A percentile compares a stretch with the other conserved stretches of the same genome.
phyloP scores from a whole-genome alignment of 2,329 filamentous ascomycete species.

The Fusarium falciforme region DNA sequence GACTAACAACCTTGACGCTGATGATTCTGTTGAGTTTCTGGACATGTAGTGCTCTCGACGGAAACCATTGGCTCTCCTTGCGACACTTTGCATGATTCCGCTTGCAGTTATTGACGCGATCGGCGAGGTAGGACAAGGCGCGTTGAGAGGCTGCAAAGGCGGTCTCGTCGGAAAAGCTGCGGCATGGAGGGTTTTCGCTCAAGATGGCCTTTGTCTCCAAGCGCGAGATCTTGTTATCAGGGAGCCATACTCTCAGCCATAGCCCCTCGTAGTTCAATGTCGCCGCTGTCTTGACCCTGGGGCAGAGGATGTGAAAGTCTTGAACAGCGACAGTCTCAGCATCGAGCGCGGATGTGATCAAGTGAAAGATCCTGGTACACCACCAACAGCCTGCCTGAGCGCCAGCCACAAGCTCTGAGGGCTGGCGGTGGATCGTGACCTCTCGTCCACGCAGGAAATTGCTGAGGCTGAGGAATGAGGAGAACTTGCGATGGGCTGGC shows the following conservation, averaged over 20 bases:
- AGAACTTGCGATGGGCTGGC: not conserved
- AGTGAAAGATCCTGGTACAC: not conserved
- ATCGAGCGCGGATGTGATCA: not conserved
- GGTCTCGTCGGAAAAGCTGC: not conserved
- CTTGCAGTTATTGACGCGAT: not conserved
- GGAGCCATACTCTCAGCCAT: not conserved
- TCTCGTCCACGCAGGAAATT: not conserved
- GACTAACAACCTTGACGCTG: not conserved
- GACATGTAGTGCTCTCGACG: not conserved
- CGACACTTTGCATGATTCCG: not conserved
- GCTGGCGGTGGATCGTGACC: not conserved
- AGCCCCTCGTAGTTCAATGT: not conserved
- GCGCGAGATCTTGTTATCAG: not conserved
- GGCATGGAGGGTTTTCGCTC: not conserved
- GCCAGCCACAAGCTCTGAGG: not conserved
- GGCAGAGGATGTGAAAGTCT: not conserved
- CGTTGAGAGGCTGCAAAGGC: not conserved
- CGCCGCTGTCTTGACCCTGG: not conserved
- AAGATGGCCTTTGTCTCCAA: not conserved
- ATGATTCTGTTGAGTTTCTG: not conserved
- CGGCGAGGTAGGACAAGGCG: not conserved
- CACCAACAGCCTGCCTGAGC: not conserved
- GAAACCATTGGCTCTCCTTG: not conserved
- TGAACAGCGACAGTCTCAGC: not conserved
- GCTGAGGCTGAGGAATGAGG: not conserved